Percentiles rank a stretch among this genome's conserved stretches.
phyloP scores from a whole-genome alignment of 179 eudicot species.

The Silene vulgaris region DNA sequence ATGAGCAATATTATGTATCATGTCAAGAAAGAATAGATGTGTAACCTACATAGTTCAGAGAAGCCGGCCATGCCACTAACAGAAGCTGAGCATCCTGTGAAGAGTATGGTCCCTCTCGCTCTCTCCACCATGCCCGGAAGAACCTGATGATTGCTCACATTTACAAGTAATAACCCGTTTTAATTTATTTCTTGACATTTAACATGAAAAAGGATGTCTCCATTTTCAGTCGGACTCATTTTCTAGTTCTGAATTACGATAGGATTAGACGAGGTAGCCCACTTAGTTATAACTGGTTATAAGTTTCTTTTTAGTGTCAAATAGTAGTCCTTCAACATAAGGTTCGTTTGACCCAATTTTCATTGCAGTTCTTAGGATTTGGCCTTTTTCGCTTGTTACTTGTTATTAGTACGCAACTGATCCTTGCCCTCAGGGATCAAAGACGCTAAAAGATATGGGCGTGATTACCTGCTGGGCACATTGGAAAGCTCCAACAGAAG shows the following conservation, averaged over 20 bases:
- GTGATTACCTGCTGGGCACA: constrained; percentile 69
- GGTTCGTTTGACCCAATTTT: no score
- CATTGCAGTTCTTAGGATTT: no score
- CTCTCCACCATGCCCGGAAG: constrained; percentile 77
- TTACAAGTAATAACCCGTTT: neutral
- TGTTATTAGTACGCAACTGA: no score
- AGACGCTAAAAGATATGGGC: neutral
- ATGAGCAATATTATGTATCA: no score
- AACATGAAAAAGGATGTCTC: neutral
- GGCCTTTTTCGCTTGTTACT: no score
- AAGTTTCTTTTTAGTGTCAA: no score
- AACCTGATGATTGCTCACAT: constrained; percentile 42
- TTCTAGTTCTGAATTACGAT: no score
- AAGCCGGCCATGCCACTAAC: constrained; percentile 63
- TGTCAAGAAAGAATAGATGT: neutral
- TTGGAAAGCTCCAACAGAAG: constrained; percentile 76
- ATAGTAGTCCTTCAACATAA: no score
- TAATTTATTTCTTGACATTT: neutral
- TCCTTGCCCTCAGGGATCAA: no score
- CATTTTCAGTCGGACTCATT: no score
- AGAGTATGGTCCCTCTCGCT: constrained; percentile 73
- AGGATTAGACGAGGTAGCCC: no score
- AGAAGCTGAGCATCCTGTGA: constrained; percentile 83
- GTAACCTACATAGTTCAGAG: constrained; percentile 55
- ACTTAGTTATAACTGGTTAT: no score